Base-by-base conservation (phyloP, 1,284 basidiomycete genomes). In the Chalciporus sp. region DNA sequence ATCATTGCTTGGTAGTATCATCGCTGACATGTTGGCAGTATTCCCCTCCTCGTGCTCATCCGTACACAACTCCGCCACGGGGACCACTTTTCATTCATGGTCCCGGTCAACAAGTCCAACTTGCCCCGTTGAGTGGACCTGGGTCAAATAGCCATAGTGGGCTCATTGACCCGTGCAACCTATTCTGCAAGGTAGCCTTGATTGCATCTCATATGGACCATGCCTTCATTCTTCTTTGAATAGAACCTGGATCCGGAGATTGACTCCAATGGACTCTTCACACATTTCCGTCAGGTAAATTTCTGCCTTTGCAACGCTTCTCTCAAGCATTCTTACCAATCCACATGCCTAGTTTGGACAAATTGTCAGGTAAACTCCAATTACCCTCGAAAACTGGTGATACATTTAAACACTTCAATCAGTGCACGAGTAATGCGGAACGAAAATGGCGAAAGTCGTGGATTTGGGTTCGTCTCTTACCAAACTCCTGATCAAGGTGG, bases 381-480 rank as follows among this genome's bases (percentile, higher is more conserved):
- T 16, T n/a, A 19, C 47, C 27, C 2, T 53, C n/a, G 9, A 19
- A 16, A 12, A 14, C 35, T n/a, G 27, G 7, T 6, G 35, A 42
- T 52, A 23, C 31, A 48, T 17, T 31, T 47, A 49, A 67, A 35
- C 51, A 29, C 33, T 27, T 28, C 68, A 6, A 17, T 52, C 55
- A 94, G 94, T 68, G 94, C 94, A 26, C 85, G 94, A 54, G 92
- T 98, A 47, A 97, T 97, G 95, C 85, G 92, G 23, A 94, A 94
- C 65, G 89, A 94, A 61, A 76, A 66, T 47, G 90, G 91, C 20
- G 85, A 90, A 51, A 92, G 90, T 69, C 87, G 92, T 53, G 94
- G 94, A 6, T 98, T 96, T 67, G 95, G 95, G n/a, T 98, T 98
- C 66, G 95, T 98, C 53, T 93, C 90, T 26, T 98, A 77, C 74